Conservation (phyloP, 192 early-diverging fungal species). For the Linnemannia zychae region DNA sequence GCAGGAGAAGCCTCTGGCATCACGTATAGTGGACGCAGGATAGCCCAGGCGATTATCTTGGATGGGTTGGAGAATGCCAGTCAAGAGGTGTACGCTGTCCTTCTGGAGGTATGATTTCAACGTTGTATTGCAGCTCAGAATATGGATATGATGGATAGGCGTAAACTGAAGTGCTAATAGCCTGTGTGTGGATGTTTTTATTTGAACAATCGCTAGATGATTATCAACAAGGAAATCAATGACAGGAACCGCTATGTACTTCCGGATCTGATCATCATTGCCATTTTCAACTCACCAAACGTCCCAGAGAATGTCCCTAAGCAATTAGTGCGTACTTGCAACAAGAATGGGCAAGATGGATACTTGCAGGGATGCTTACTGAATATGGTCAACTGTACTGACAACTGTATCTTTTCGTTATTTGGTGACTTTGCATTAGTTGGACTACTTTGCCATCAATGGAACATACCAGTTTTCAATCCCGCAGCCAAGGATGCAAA, state of each 20-base stretch:
- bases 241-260: slow-evolving; percentile 47
- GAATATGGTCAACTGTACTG: neutral
- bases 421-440: neutral
- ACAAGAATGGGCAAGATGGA: neutral
- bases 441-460: slow-evolving; percentile 56
- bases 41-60: slow-evolving; percentile 59
- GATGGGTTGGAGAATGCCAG: slow-evolving; percentile 55
- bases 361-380: neutral
- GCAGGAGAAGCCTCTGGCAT: slow-evolving; percentile 30
- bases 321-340: slow-evolving; percentile 43
- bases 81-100: slow-evolving; percentile 44
- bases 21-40: slow-evolving; percentile 33
- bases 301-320: slow-evolving; percentile 55
- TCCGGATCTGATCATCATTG: slow-evolving; percentile 54
- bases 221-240: slow-evolving; percentile 53
- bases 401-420: neutral
- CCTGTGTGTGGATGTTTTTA: neutral
- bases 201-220: slow-evolving; percentile 32
- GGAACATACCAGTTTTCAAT: slow-evolving; percentile 28
- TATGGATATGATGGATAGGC: neutral
- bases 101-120: slow-evolving; percentile 47
- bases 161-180: neutral
- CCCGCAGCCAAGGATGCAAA: slow-evolving; percentile 33
- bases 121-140: neutral
- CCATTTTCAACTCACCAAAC: slow-evolving; percentile 40